These are phyloP conservation scores for Entomortierella parvispora DNA, from an alignment of 192 early-diverging fungal species.

Conservation along the genomic window DNA sequence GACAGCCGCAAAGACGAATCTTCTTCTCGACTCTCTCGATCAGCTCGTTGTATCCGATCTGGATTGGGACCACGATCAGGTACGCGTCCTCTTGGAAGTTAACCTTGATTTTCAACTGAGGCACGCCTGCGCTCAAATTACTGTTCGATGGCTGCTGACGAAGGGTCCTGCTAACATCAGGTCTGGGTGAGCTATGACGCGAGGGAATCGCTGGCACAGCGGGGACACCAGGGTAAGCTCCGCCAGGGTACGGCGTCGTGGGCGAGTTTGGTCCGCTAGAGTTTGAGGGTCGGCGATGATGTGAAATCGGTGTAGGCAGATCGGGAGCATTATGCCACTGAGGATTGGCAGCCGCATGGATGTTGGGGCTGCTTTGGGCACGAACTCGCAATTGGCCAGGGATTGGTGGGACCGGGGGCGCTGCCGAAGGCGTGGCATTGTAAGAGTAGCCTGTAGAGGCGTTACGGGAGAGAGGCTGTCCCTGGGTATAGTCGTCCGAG, in stretches of 20 bases:
- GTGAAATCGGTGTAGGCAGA: constrained; percentile 27
- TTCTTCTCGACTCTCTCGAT: constrained; percentile 89
- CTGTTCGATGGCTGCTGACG: constrained; percentile 47
- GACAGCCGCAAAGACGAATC: constrained; percentile 81
- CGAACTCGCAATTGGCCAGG: constrained; percentile 58
- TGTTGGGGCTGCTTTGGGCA: constrained; percentile 68
- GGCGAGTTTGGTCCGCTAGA: constrained; percentile 47
- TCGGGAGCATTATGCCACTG: constrained; percentile 51
- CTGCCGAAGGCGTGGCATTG: constrained; percentile 14
- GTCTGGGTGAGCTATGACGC: constrained; percentile 33
- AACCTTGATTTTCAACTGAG: constrained; percentile 85
- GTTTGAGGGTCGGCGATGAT: constrained; percentile 43
- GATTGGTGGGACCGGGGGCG: constrained; percentile 48
- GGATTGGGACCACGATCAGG: constrained; percentile 84
- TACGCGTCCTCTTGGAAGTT: constrained; percentile 91
- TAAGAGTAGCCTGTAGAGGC: constrained; percentile 52
- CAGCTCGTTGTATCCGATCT: constrained; percentile 81
- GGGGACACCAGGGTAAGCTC: constrained; percentile 24
- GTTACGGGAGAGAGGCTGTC: constrained; percentile 47
- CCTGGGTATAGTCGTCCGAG: constrained; percentile 38
- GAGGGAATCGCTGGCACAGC: constrained; percentile 39
- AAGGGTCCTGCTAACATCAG: constrained; percentile 36
- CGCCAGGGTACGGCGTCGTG: constrained; percentile 25
- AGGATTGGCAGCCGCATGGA: constrained; percentile 54
- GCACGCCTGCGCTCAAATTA: constrained; percentile 48